Evolutionary conservation across 495 filamentous ascomycete species (phyloP).

Genomic region (Terfezia boudieri): DNA sequence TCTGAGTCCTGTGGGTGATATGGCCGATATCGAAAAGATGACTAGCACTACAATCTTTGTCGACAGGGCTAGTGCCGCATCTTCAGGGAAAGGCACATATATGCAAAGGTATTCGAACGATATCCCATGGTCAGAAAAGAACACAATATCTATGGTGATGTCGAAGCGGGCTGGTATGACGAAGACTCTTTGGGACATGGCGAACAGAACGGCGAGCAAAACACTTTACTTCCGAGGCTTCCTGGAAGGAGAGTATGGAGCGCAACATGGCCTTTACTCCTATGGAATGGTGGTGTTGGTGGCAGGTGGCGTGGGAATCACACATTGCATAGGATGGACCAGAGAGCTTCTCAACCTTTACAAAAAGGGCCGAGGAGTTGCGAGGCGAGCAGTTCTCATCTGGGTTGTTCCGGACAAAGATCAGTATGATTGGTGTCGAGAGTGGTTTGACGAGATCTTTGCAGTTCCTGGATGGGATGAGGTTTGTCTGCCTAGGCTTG

Average conservation of each 20-base stretch:
- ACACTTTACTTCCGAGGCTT: constrained; percentile 31
- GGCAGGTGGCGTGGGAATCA: constrained; percentile 82
- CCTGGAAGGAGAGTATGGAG: constrained; percentile 77
- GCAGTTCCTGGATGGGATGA: constrained; percentile 66
- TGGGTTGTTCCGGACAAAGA: constrained; percentile 83
- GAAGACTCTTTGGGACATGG: constrained; percentile 48
- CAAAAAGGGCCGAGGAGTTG: constrained; percentile 50
- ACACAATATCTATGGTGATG: constrained; percentile 37
- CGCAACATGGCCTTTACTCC: constrained; percentile 58
- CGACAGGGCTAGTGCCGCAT: too few relatives aligned
- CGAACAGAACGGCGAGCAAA: constrained; percentile 17
- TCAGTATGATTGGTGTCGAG: constrained; percentile 74
- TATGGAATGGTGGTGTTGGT: constrained; percentile 82
- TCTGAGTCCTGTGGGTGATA: background rate
- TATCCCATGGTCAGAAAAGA: background rate
- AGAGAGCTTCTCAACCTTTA: constrained; percentile 55
- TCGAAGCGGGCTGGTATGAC: constrained; percentile 78
- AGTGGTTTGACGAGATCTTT: constrained; percentile 79
- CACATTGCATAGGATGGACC: constrained; percentile 78
- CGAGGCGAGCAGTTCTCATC: constrained; percentile 56
- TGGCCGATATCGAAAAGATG: background rate
- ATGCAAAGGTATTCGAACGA: background rate
- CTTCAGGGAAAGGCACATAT: background rate
- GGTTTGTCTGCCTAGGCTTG: constrained; percentile 58
- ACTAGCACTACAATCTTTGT: background rate